phyloP scores from a whole-genome alignment of 176 grass and related monocot genomes.

The Rhynchospora pubera region DNA sequence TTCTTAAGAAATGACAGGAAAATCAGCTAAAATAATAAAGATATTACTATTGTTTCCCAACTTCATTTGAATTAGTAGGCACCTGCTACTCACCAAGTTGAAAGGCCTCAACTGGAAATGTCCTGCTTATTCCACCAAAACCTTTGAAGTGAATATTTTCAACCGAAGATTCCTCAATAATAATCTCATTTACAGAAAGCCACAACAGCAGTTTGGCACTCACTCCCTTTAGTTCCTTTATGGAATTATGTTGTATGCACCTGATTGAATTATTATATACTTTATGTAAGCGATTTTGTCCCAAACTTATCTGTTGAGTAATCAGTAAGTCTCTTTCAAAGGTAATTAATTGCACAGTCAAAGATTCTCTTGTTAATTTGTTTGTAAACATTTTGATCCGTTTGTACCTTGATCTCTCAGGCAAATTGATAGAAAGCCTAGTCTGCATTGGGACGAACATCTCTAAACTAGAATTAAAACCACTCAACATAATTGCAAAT shows the following conservation, averaged over 20 bases:
- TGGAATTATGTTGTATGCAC: conserved; percentile 18
- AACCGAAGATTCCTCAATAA: conserved; percentile 38
- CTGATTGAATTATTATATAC: not conserved
- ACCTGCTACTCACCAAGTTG: conserved; percentile 39
- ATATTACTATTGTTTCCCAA: not conserved
- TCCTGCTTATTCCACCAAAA: conserved; percentile 74
- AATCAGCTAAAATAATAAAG: not conserved
- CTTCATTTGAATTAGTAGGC: not conserved
- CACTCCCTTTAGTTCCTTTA: conserved; percentile 78
- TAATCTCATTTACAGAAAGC: conserved; percentile 65
- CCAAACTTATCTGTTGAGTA: no score
- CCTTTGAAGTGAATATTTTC: conserved; percentile 85
- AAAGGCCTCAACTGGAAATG: conserved; percentile 75
- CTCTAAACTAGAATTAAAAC: not conserved
- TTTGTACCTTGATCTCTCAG: not conserved
- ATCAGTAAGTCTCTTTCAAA: not conserved
- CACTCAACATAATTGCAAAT: not conserved
- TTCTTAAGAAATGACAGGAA: not conserved
- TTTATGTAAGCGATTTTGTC: not conserved
- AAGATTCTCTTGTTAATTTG: not conserved
- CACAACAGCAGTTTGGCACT: conserved; percentile 83
- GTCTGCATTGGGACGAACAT: not conserved
- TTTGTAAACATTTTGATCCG: not conserved
- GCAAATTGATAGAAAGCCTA: not conserved
- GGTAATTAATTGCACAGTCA: not conserved